These are phyloP conservation scores for Candida vartiovaarae DNA, from an alignment of 805 yeast species.

Conservation along the genomic window DNA sequence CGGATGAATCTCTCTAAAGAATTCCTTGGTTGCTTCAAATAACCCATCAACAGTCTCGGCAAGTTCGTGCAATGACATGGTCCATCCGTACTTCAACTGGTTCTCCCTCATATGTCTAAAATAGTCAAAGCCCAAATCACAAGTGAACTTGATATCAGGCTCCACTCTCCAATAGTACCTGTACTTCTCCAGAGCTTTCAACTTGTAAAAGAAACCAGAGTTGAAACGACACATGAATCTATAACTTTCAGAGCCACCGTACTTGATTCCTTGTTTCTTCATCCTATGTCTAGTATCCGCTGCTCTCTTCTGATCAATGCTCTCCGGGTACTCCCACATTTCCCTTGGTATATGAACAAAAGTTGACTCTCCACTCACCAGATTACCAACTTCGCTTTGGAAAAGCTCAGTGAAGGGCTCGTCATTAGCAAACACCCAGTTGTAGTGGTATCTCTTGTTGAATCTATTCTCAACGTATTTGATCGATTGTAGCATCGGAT, in stretches of 20 bases:
- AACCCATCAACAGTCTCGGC: conserved; percentile 52
- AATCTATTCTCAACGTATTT: conserved; percentile 60
- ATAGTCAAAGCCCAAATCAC: conserved; percentile 59
- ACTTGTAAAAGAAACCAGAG: conserved; percentile 53
- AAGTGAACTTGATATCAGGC: conserved; percentile 53
- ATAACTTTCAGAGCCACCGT: conserved; percentile 55
- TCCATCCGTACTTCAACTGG: conserved; percentile 58
- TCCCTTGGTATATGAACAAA: conserved; percentile 53
- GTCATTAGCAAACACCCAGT: conserved; percentile 75
- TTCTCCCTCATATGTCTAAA: conserved; percentile 51
- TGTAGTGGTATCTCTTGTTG: conserved; percentile 54
- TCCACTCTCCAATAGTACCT: conserved; percentile 75
- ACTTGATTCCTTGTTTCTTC: conserved; percentile 38
- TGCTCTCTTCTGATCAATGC: conserved; percentile 47
- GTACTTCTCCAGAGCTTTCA: conserved; percentile 49
- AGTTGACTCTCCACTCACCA: conserved; percentile 49
- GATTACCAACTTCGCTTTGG: conserved; percentile 34
- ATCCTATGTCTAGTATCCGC: conserved; percentile 35
- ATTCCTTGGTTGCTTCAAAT: conserved; percentile 50
- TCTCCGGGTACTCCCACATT: conserved; percentile 63
- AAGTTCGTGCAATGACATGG: conserved; percentile 59
- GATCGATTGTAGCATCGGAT: conserved; percentile 49
- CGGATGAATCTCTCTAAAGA: conserved; percentile 38
- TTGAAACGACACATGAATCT: conserved; percentile 57
- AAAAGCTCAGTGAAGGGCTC: conserved; percentile 51